Evolutionary conservation across 1,284 basidiomycete species (phyloP).

Genomic region (Pholiota adiposa): DNA sequence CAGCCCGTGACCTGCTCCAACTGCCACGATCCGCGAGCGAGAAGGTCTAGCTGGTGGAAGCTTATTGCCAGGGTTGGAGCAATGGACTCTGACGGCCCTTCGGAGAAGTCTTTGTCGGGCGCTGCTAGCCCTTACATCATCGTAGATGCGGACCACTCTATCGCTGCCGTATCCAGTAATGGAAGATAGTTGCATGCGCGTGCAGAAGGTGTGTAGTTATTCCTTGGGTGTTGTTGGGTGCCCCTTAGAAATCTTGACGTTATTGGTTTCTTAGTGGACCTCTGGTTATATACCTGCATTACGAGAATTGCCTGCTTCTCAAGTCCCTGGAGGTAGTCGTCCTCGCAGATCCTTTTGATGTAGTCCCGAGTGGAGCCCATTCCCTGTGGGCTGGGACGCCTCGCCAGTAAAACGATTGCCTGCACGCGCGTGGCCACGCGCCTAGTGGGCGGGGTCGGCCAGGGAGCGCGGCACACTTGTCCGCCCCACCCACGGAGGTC

Average conservation of each 20-base stretch:
- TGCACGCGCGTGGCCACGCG: constrained; percentile 26
- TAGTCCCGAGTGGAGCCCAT: constrained; percentile 25
- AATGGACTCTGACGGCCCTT: constrained; percentile 41
- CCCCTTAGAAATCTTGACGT: neutral
- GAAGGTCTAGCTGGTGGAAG: constrained; percentile 47
- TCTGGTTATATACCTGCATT: too few relatives aligned
- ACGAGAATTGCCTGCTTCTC: constrained; percentile 16
- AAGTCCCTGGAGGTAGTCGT: constrained; percentile 33
- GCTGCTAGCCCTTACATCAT: constrained; percentile 38
- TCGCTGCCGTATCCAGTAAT: too few relatives aligned
- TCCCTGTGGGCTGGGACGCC: constrained; percentile 27
- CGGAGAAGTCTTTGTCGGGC: constrained; percentile 25
- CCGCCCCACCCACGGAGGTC: too few relatives aligned
- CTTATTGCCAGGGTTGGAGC: constrained; percentile 60
- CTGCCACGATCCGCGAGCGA: constrained; percentile 23
- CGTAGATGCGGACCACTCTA: too few relatives aligned
- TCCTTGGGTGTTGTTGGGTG: too few relatives aligned
- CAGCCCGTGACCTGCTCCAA: neutral
- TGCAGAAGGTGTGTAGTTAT: constrained; percentile 28
- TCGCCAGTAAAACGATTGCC: constrained; percentile 16
- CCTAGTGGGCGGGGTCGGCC: constrained; percentile 24
- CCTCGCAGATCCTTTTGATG: constrained; percentile 26
- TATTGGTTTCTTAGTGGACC: constrained; percentile 13
- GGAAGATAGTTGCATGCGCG: constrained; percentile 40
- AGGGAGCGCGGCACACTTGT: constrained; percentile 1